Percentiles rank a stretch among this genome's conserved stretches.
Conservation (phyloP, 306 rosid species). For the Crotalaria pallida region DNA sequence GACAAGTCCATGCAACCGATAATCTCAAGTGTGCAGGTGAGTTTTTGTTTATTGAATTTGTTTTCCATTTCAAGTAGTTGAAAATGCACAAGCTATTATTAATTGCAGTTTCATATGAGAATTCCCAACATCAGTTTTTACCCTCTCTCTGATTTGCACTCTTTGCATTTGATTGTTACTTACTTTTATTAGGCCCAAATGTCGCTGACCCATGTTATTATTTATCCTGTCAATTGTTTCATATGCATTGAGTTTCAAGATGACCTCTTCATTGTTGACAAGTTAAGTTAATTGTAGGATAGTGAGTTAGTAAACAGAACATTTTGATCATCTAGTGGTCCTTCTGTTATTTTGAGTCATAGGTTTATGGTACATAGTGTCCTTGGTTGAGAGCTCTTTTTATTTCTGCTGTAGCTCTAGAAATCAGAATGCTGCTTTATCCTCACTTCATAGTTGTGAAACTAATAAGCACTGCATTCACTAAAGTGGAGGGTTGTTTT, state of each 20-base stretch:
- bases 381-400: not conserved
- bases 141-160: not conserved
- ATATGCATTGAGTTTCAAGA: no score
- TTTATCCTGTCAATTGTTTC: no score
- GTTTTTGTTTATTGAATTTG: not conserved
- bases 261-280: not conserved
- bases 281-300: not conserved
- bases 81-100: not conserved
- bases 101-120: not conserved
- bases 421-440: not conserved
- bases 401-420: not conserved
- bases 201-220: no score
- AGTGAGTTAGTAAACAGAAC: no score
- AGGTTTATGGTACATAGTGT: not conserved
- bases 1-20: constrained; percentile 14
- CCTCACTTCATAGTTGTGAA: not conserved
- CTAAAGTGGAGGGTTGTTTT: not conserved
- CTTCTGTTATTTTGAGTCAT: not conserved
- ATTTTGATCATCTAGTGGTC: not conserved
- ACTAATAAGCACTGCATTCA: not conserved
- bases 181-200: no score
- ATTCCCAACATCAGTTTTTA: not conserved
- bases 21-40: constrained; percentile 10
- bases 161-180: not conserved
- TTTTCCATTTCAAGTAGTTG: not conserved